Conservation (phyloP, 129 eudicot genomes). For the Gnaphalium uliginosum region DNA sequence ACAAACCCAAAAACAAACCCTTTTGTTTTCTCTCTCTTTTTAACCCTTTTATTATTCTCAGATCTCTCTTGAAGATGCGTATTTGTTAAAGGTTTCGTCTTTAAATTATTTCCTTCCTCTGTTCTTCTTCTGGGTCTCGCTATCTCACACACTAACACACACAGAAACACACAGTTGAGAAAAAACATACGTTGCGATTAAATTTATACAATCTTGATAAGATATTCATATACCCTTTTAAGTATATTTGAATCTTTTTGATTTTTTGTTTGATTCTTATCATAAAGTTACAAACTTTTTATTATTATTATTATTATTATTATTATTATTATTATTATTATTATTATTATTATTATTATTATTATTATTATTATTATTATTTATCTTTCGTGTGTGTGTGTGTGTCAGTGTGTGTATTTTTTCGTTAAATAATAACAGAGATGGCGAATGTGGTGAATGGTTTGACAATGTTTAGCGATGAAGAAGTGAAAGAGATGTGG, state of each 20-base stretch:
- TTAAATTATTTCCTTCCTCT: constrained; percentile 11
- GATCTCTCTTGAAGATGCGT: constrained; percentile 58
- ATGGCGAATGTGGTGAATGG: constrained; percentile 34
- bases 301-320: not conserved
- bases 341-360: not conserved
- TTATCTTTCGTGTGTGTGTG: constrained; percentile 3
- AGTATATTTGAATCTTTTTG: constrained; percentile 21
- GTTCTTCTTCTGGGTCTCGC: constrained; percentile 26
- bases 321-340: not conserved
- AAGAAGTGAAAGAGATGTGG: constrained; percentile 58
- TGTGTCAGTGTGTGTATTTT: constrained; percentile 1
- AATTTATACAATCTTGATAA: not conserved
- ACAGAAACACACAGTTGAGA: not conserved
- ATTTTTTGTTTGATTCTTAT: constrained; percentile 11
- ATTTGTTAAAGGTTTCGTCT: constrained; percentile 33
- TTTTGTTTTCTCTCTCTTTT: constrained; percentile 38
- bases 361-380: not conserved
- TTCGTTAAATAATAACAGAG: not conserved
- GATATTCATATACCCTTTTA: constrained; percentile 21
- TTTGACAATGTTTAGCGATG: constrained; percentile 53
- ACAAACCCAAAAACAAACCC: constrained; percentile 28
- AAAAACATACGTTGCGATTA: not conserved
- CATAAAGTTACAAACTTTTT: constrained; percentile 17
- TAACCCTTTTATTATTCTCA: constrained; percentile 36
- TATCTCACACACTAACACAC: constrained; percentile 14